A percentile compares a stretch with the other conserved stretches of the same genome.
Evolutionary conservation across 371 early-diverging fungal species (phyloP).

Genomic region (Mortierella sp.): DNA sequence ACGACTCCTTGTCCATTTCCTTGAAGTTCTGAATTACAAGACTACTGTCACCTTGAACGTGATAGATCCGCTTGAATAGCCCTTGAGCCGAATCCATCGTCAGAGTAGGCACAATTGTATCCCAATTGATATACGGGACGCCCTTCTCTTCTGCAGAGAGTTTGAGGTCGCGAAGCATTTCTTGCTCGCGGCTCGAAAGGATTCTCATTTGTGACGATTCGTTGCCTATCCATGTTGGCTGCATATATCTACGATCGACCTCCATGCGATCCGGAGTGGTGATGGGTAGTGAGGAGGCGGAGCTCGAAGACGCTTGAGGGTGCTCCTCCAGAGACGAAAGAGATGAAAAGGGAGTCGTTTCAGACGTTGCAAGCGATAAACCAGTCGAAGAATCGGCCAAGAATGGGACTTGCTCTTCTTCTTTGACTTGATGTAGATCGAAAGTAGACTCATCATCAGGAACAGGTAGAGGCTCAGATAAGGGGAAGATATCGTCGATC

Average conservation of each 20-base stretch:
- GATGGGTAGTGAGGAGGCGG: too few relatives aligned
- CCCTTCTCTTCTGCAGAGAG: constrained; percentile 23
- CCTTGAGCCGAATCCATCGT: constrained; percentile 56
- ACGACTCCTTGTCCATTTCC: constrained; percentile 52
- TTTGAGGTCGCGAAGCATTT: constrained; percentile 33
- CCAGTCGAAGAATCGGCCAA: too few relatives aligned
- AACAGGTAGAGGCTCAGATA: too few relatives aligned
- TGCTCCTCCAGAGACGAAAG: too few relatives aligned
- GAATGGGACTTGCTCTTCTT: too few relatives aligned
- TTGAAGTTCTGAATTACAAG: constrained; percentile 52
- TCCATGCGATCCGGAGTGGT: too few relatives aligned
- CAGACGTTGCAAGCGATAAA: too few relatives aligned
- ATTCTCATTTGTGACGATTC: background rate
- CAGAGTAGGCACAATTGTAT: constrained; percentile 44
- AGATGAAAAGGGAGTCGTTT: too few relatives aligned
- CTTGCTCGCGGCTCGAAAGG: constrained; percentile 19
- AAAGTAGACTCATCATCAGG: too few relatives aligned
- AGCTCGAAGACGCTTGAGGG: too few relatives aligned
- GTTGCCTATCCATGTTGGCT: background rate
- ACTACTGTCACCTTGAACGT: constrained; percentile 37
- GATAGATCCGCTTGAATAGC: constrained; percentile 55
- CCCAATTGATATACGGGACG: constrained; percentile 46
- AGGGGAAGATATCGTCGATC: too few relatives aligned
- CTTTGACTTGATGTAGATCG: too few relatives aligned
- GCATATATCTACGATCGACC: background rate